Evolutionary conservation across 306 rosid genomes (phyloP).

Genomic region (Pachyrhizus erosus): DNA sequence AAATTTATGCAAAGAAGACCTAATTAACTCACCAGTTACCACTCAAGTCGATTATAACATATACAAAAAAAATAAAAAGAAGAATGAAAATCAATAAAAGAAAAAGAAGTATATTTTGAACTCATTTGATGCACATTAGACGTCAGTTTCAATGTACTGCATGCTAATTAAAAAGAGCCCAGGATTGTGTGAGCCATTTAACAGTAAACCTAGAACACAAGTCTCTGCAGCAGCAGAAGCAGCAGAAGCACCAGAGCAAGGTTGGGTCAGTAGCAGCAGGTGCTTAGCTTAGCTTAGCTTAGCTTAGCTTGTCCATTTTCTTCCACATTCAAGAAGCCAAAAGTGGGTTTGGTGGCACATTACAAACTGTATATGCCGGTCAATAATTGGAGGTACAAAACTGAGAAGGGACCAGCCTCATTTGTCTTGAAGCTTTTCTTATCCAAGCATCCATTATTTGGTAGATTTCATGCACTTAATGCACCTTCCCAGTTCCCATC

Average conservation of each 20-base stretch:
- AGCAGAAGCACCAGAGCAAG: background rate
- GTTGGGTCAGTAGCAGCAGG: background rate
- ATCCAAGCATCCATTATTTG: background rate
- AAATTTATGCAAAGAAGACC: too few species aligned
- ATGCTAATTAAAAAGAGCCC: background rate
- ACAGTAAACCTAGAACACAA: background rate
- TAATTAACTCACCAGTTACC: too few species aligned
- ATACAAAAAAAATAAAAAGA: too few species aligned
- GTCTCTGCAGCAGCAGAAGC: background rate
- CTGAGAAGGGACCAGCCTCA: slow-evolving; percentile 33
- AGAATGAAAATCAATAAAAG: too few species aligned
- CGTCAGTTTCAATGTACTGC: too few species aligned
- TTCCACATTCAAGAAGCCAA: background rate
- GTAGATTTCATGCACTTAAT: slow-evolving; percentile 43
- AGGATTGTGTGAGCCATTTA: slow-evolving; percentile 6
- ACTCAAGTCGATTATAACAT: too few species aligned
- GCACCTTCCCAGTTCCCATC: slow-evolving; percentile 27
- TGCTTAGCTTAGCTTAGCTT: background rate
- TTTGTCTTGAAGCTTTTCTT: background rate
- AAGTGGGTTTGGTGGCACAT: slow-evolving; percentile 17
- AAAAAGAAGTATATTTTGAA: too few species aligned
- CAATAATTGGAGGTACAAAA: slow-evolving; percentile 4
- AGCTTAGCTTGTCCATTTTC: background rate
- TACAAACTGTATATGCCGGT: background rate
- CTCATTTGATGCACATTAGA: too few species aligned